A percentile compares a stretch with the other conserved stretches of the same genome.
These are phyloP conservation scores for Cyberlindnera mycetangii DNA, from an alignment of 805 yeast genomes.

Conservation along the genomic window DNA sequence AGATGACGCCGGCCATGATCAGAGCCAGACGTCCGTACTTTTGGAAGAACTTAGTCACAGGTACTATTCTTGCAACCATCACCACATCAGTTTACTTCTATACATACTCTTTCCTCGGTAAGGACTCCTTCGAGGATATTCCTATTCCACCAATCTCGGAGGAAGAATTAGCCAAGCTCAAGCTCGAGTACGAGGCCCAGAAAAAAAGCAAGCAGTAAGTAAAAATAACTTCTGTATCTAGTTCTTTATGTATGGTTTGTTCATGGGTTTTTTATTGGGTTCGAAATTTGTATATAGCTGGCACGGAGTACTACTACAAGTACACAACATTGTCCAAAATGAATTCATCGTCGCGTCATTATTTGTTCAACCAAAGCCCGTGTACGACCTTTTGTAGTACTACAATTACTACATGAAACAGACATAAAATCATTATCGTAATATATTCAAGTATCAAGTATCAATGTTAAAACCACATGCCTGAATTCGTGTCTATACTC, in stretches of 20 bases:
- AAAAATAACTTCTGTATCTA: background rate
- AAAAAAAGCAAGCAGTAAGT: slow-evolving; percentile 14
- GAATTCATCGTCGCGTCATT: background rate
- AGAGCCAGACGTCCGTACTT: slow-evolving; percentile 88
- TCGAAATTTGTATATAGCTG: slow-evolving; percentile 9
- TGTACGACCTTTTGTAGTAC: background rate
- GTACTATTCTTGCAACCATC: slow-evolving; percentile 56
- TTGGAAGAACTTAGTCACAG: slow-evolving; percentile 66
- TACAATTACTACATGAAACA: background rate
- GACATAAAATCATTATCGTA: background rate
- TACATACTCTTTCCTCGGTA: slow-evolving; percentile 63
- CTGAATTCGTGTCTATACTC: no score
- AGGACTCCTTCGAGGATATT: slow-evolving; percentile 85
- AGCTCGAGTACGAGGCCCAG: slow-evolving; percentile 61
- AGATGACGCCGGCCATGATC: slow-evolving; percentile 91
- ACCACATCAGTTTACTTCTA: slow-evolving; percentile 63
- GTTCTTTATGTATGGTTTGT: background rate
- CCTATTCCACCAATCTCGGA: slow-evolving; percentile 92
- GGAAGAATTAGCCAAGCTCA: slow-evolving; percentile 67
- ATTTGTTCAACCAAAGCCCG: background rate
- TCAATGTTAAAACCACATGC: no score
- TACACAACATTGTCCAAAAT: background rate
- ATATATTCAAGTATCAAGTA: background rate
- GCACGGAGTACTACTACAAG: slow-evolving; percentile 1
- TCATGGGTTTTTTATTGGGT: background rate